Evolutionary conservation across 306 rosid species (phyloP).

Genomic region (Lathyrus oleraceus): DNA sequence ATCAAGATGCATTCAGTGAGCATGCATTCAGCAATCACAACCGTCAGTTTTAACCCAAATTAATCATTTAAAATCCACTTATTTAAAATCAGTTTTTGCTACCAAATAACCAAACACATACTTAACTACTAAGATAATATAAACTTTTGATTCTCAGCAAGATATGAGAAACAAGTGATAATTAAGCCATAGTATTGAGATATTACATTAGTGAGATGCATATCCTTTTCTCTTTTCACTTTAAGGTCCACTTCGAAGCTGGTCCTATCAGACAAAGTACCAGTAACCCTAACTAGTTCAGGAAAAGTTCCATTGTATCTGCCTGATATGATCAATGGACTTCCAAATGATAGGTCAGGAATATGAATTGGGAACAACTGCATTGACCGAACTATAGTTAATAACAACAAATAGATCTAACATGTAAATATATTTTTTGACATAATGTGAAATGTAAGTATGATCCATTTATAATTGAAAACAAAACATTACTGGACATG

Average conservation of each 20-base stretch:
- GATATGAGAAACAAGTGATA: slow-evolving; percentile 10
- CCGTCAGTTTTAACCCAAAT: too few species aligned
- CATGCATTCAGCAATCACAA: slow-evolving; percentile 27
- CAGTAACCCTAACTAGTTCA: slow-evolving; percentile 54
- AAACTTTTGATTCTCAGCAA: slow-evolving; percentile 20
- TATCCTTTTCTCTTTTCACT: slow-evolving; percentile 71
- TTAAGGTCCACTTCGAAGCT: slow-evolving; percentile 58
- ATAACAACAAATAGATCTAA: slow-evolving; percentile 22
- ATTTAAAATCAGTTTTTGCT: background rate
- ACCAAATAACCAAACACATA: background rate
- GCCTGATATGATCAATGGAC: slow-evolving; percentile 82
- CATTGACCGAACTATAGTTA: slow-evolving; percentile 34
- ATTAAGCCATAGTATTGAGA: slow-evolving; percentile 34
- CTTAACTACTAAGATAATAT: background rate
- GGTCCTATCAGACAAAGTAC: slow-evolving; percentile 75
- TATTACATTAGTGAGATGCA: slow-evolving; percentile 71
- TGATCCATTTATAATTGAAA: background rate
- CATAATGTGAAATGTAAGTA: too few species aligned
- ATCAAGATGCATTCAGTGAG: slow-evolving; percentile 23
- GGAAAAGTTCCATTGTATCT: slow-evolving; percentile 84
- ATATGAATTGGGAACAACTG: slow-evolving; percentile 73
- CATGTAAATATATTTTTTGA: background rate
- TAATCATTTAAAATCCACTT: too few species aligned
- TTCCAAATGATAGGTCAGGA: slow-evolving; percentile 74
- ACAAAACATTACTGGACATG: slow-evolving; percentile 21